Percentiles rank a stretch among this genome's conserved stretches.
Evolutionary conservation across 2,329 filamentous ascomycete species (phyloP).

Genomic region (Beauveria asiatica): DNA sequence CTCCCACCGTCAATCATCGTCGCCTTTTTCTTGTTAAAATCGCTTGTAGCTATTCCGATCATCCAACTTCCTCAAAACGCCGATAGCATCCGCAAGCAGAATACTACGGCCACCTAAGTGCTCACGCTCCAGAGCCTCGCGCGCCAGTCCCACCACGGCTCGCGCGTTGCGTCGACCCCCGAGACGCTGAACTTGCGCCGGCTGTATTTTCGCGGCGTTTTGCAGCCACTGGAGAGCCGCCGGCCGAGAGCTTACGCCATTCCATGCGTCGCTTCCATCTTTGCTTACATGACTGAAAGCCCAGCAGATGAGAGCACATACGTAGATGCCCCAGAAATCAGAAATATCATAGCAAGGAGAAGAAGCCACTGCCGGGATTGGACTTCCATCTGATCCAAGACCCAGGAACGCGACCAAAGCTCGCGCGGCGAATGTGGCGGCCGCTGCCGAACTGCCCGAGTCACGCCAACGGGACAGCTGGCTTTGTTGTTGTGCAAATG

Average conservation of each 20-base stretch:
- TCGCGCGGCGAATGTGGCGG: conserved; percentile 42
- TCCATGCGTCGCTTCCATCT: conserved; percentile 14
- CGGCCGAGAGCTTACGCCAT: conserved; percentile 17
- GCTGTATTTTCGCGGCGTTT: conserved; percentile 31
- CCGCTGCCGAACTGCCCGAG: conserved; percentile 36
- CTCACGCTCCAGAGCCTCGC: conserved; percentile 38
- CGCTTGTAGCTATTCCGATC: conserved; percentile 33
- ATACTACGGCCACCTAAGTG: conserved; percentile 40
- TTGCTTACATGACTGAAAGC: conserved; percentile 35
- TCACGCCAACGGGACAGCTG: conserved; percentile 38
- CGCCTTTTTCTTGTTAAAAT: conserved; percentile 23
- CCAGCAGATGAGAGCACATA: conserved; percentile 52
- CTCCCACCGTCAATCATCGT: neutral
- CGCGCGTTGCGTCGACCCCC: conserved; percentile 33
- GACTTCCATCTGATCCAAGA: conserved; percentile 12
- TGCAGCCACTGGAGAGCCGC: conserved; percentile 30
- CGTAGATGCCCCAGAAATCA: conserved; percentile 48
- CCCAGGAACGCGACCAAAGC: conserved; percentile 40
- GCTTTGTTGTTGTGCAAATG: conserved; percentile 39
- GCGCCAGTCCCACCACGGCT: conserved; percentile 40
- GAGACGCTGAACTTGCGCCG: conserved; percentile 30
- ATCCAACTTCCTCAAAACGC: conserved; percentile 44
- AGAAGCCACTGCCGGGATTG: conserved; percentile 9
- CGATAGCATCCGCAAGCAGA: conserved; percentile 44
- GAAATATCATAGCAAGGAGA: conserved; percentile 31